Evolutionary conservation across 106 monocot genomes (phyloP), one percentile per base, ranked within the genome.

Genomic region (Acanthochlamys bracteata): DNA sequence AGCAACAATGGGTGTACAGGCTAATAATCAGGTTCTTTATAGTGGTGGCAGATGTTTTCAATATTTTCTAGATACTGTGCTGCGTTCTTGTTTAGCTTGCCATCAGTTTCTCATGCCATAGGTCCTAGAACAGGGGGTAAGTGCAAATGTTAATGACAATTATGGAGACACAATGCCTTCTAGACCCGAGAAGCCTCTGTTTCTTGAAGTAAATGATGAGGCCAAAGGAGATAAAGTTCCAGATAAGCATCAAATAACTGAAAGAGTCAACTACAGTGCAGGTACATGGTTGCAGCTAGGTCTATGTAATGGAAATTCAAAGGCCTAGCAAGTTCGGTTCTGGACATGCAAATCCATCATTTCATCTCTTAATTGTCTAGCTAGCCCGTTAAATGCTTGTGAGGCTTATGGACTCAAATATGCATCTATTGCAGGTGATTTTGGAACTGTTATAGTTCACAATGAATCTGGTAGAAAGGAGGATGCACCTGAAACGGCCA

Each of bases 371-470:
- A 43, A 43, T 43, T 8, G 43, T 43, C 13, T 43, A 43, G 43
- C 43, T 43, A 7, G 13, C 43, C 43, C 13, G 13, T 43, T 43
- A n/a, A n/a, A n/a, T n/a, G n/a, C n/a, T n/a, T n/a, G n/a, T n/a
- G n/a, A n/a, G n/a, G n/a, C n/a, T n/a, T n/a, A n/a, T n/a, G n/a
- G n/a, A n/a, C n/a, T n/a, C n/a, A n/a, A n/a, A n/a, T n/a, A 43
- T 43, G 7, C 43, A 43, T 8, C 13, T 43, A 41, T 24, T 80
- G 20, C 66, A 96, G 95, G 87, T 72, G 84, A 82, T 11, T 96
- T 87, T 80, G 78, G 90, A 51, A 96, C 95, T 61, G 66, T 95
- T 39, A 77, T 95, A 39, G 66, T 90, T 57, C 90, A 84, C 67
- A 54, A 80, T 59, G 84, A 82, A 59, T 63, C 25, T 39, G 69